Evolutionary conservation across 176 grass and related monocot species (phyloP).

Genomic region (Musa troglodytarum): DNA sequence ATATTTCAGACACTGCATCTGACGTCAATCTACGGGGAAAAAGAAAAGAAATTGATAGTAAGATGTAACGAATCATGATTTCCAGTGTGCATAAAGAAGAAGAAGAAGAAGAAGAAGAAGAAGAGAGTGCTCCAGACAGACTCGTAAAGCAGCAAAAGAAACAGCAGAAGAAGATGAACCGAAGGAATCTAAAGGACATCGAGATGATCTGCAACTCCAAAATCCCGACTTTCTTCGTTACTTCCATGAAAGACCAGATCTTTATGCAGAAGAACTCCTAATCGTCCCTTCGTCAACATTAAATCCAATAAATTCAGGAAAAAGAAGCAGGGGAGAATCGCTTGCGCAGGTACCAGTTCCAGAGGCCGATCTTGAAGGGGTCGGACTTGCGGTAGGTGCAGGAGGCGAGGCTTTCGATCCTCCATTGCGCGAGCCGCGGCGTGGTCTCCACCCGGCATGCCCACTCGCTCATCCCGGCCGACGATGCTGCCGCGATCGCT

Average conservation of each 20-base stretch:
- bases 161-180: not conserved
- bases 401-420: conserved; percentile 63
- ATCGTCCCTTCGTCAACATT: too few species aligned
- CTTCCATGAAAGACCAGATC: not conserved
- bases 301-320: too few species aligned
- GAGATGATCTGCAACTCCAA: not conserved
- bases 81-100: not conserved
- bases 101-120: not conserved
- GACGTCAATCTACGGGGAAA: not conserved
- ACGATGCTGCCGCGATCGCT: conserved; percentile 57
- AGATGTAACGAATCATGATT: not conserved
- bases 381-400: conserved; percentile 82
- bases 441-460: conserved; percentile 72
- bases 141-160: too few species aligned
- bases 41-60: not conserved
- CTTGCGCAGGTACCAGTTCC: conserved; percentile 57
- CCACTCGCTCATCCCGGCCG: conserved; percentile 51
- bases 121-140: not conserved
- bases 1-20: not conserved
- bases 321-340: too few species aligned
- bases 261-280: not conserved
- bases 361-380: conserved; percentile 82
- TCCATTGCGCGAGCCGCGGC: conserved; percentile 85
- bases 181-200: not conserved
- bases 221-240: not conserved